phyloP scores from a whole-genome alignment of 164 flowering plant species.

The Litsea cubeba region DNA sequence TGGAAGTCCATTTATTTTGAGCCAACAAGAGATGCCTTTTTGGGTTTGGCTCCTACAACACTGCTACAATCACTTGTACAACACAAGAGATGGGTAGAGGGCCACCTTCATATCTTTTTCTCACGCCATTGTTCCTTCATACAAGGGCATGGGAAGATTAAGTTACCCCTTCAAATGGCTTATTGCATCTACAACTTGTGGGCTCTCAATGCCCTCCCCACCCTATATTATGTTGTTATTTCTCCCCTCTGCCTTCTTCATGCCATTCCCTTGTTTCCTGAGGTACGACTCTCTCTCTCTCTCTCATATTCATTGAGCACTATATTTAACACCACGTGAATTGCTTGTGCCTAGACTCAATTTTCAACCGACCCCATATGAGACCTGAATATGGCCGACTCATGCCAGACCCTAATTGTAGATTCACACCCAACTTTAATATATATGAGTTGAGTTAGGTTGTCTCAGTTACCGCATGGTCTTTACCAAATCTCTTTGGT shows the following conservation, averaged over 20 bases:
- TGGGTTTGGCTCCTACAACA: constrained; percentile 52
- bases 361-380: neutral
- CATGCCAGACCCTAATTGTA: no score
- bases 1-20: constrained; percentile 59
- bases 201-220: constrained; percentile 49
- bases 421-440: no score
- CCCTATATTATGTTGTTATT: constrained; percentile 41
- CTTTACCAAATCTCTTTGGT: no score
- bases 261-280: constrained; percentile 54
- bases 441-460: no score
- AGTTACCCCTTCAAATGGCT: constrained; percentile 40
- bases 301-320: neutral
- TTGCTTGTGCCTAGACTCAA: neutral
- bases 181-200: constrained; percentile 45
- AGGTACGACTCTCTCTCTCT: neutral
- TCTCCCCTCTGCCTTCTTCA: constrained; percentile 63
- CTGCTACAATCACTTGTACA: constrained; percentile 48
- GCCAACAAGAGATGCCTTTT: constrained; percentile 41
- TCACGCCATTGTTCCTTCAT: constrained; percentile 45
- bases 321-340: neutral
- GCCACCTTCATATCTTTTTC: constrained; percentile 55
- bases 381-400: no score
- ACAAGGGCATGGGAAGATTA: constrained; percentile 44
- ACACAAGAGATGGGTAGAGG: constrained; percentile 84
- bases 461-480: no score